Evolutionary conservation across 257 asterid species (phyloP), one percentile per base, ranked within the genome.

Genomic region (Haberlea rhodopensis): DNA sequence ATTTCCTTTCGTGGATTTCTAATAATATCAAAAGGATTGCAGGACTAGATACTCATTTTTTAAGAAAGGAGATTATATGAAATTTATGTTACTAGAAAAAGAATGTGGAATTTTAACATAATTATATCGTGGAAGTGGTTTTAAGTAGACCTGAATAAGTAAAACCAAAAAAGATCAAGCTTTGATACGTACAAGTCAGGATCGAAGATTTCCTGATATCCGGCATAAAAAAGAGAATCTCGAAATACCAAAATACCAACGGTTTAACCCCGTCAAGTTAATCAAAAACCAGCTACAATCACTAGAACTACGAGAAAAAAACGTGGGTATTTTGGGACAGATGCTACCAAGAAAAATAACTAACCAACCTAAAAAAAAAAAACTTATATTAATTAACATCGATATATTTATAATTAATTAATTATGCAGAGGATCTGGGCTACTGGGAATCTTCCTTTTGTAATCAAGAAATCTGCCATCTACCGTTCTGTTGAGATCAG

Each of bases 361-460:
- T 37, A 53, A 53, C 13, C 8, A 40, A 25, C 53, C 6, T n/a
- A 22, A 6, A 18, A 51, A 8, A 0, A 18, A 60, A 32, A 49
- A 40, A 40, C 29, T 3, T 4, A 6, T 31, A 4, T 62, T 26
- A 27, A 58, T 51, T 4, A 20, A 56, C 57, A 23, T 15, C 16
- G 58, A 56, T 69, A 43, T 60, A 45, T 65, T 25, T 26, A 0
- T 32, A 26, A 9, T 45, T n/a, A 63, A 73, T 78, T 85, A 73
- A 81, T 91, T 91, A 75, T 91, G 98, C 53, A 91, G 95, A 76
- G 91, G 91, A 86, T 91, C 98, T 76, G 98, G 95, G 80, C 96
- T 86, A 80, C 96, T 91, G 52, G 96, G 87, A 31, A 88, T 77
- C 22, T 71, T 75, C 76, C 98, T 78, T 69, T 84, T 84, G 67